phyloP scores from a whole-genome alignment of 1,284 basidiomycete genomes.

The Trichosporon ovoides region DNA sequence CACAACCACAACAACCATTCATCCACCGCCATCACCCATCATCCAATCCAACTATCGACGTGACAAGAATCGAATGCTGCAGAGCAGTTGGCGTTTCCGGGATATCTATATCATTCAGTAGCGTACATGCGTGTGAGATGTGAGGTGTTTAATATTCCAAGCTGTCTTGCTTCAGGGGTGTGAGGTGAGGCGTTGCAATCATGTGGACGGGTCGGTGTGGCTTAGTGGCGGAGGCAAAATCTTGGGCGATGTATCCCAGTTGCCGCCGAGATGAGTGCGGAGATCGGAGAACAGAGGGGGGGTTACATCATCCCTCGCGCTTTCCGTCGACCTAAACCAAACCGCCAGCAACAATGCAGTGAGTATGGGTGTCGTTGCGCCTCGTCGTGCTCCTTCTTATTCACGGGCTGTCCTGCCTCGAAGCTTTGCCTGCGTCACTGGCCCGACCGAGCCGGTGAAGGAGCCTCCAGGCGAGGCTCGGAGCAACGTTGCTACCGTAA shows the following conservation, averaged over 20 bases:
- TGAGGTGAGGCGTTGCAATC: not conserved
- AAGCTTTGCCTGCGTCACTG: no score
- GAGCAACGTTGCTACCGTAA: no score
- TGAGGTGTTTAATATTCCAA: not conserved
- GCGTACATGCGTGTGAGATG: not conserved
- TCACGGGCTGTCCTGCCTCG: no score
- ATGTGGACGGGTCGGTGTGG: no score
- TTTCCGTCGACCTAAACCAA: not conserved
- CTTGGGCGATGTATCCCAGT: no score
- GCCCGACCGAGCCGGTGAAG: no score
- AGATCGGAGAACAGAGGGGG: not conserved
- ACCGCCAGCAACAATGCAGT: not conserved
- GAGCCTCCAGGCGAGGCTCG: no score
- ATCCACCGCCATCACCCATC: no score
- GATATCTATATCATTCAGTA: not conserved
- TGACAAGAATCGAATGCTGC: not conserved
- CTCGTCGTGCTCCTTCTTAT: no score
- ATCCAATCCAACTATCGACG: no score
- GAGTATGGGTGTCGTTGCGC: not conserved
- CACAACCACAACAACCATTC: not conserved
- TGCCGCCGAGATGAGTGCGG: not conserved
- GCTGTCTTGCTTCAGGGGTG: not conserved
- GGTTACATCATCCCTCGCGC: not conserved
- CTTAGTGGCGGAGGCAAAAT: not conserved
- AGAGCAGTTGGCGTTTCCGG: not conserved